A percentile compares a stretch with the other conserved stretches of the same genome.
Evolutionary conservation across 2,329 filamentous ascomycete genomes (phyloP).

Genomic region (Cryphonectria radicalis): DNA sequence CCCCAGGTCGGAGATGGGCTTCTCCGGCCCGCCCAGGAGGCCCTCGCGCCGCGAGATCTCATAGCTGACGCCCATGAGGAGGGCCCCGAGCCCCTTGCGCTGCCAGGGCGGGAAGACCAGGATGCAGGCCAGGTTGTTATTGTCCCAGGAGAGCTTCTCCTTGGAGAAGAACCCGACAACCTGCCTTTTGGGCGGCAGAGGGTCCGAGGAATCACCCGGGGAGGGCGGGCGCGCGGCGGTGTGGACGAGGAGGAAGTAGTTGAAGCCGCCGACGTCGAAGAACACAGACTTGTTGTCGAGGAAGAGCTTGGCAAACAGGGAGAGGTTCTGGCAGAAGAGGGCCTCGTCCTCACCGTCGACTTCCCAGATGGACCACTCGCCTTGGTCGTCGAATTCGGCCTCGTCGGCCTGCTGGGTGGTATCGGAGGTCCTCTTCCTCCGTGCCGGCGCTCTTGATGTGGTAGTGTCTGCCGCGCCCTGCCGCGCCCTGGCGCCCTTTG

Average conservation of each 20-base stretch:
- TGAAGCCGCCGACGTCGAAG: conserved; percentile 92
- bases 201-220: conserved; percentile 20
- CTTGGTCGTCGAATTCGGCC: conserved; percentile 57
- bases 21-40: conserved; percentile 88
- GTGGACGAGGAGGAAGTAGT: conserved; percentile 90
- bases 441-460: conserved; percentile 35
- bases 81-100: conserved; percentile 80
- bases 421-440: conserved; percentile 43
- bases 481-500: conserved; percentile 49
- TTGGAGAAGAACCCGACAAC: conserved; percentile 98
- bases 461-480: conserved; percentile 34
- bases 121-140: conserved; percentile 97
- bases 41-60: conserved; percentile 85
- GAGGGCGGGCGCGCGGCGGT: conserved; percentile 49
- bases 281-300: conserved; percentile 98
- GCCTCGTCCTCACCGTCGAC: conserved; percentile 87
- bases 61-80: conserved; percentile 93
- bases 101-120: conserved; percentile 96
- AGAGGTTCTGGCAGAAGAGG: conserved; percentile 93
- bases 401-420: conserved; percentile 44
- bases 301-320: conserved; percentile 95
- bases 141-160: conserved; percentile 98
- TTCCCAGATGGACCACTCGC: conserved; percentile 86
- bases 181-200: conserved; percentile 45
- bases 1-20: conserved; percentile 86